phyloP scores from a whole-genome alignment of 106 monocot species.

The Dioscorea dumetorum region DNA sequence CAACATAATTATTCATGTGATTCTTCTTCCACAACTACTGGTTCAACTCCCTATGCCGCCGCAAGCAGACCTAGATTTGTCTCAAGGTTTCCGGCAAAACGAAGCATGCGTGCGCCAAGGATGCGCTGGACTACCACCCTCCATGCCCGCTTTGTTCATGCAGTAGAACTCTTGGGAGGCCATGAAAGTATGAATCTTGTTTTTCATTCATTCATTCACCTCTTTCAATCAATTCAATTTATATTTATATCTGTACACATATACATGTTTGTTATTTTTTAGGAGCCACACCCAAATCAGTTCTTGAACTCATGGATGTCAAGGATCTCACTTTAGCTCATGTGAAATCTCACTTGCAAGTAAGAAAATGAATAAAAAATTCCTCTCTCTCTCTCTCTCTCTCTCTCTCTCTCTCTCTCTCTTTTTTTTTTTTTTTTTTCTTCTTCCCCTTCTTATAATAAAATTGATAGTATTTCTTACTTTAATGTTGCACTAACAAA shows the following conservation, averaged over 20 bases:
- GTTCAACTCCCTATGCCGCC: neutral
- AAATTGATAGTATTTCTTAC: too few species aligned
- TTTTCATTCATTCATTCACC: neutral
- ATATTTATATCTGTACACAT: neutral
- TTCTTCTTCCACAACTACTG: constrained; percentile 15
- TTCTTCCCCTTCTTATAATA: too few species aligned
- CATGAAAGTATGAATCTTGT: constrained; percentile 68
- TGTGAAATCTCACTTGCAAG: constrained; percentile 85
- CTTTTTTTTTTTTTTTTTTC: too few species aligned
- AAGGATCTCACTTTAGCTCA: constrained; percentile 82
- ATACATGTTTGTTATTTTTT: neutral
- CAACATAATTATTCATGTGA: constrained; percentile 11
- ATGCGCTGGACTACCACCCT: constrained; percentile 97
- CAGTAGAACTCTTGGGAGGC: constrained; percentile 95
- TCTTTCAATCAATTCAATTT: too few species aligned
- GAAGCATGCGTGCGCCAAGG: constrained; percentile 70
- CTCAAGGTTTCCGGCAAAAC: constrained; percentile 57
- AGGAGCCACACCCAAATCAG: constrained; percentile 83
- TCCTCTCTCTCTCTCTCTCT: too few species aligned
- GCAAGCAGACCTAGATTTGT: constrained; percentile 31
- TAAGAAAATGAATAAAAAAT: constrained; percentile 5
- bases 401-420: too few species aligned
- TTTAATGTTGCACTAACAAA: too few species aligned
- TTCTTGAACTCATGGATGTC: constrained; percentile 84
- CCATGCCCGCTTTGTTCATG: constrained; percentile 91